phyloP scores from a whole-genome alignment of 176 grass and related monocot species.

The Stipa capillata region DNA sequence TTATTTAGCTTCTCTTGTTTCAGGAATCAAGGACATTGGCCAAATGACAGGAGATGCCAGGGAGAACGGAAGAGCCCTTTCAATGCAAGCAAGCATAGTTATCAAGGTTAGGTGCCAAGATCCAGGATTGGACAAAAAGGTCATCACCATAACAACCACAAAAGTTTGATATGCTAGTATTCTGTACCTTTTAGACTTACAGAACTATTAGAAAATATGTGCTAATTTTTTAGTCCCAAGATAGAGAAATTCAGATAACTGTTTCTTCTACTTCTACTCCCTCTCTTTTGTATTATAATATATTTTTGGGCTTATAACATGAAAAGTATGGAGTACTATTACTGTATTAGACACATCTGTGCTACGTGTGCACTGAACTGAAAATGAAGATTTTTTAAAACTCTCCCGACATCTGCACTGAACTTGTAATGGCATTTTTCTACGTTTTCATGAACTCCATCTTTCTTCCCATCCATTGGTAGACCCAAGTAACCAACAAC shows the following conservation, averaged over 20 bases:
- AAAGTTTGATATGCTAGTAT: conserved; percentile 7
- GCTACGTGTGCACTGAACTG: too few relatives aligned
- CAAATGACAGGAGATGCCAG: background rate
- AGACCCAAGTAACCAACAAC: conserved; percentile 9
- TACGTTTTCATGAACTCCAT: background rate
- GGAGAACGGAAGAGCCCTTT: conserved; percentile 9
- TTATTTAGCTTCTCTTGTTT: background rate
- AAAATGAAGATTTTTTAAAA: too few relatives aligned
- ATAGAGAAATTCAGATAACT: background rate
- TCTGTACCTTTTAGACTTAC: background rate
- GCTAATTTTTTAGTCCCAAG: too few relatives aligned
- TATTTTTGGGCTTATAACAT: too few relatives aligned
- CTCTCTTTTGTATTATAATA: too few relatives aligned
- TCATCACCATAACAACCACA: conserved; percentile 31
- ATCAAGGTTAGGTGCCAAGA: conserved; percentile 47
- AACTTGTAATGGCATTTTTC: too few relatives aligned
- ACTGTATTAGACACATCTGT: too few relatives aligned
- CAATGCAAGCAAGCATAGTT: conserved; percentile 38
- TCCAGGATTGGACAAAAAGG: conserved; percentile 31
- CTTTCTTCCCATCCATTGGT: background rate
- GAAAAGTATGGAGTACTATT: too few relatives aligned
- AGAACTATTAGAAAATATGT: background rate
- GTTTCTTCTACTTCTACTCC: background rate
- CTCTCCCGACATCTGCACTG: too few relatives aligned
- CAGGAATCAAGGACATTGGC: conserved; percentile 6